Evolutionary conservation across 768 basidiomycete genomes (phyloP).

Genomic region (Suillus cothurnatus): DNA sequence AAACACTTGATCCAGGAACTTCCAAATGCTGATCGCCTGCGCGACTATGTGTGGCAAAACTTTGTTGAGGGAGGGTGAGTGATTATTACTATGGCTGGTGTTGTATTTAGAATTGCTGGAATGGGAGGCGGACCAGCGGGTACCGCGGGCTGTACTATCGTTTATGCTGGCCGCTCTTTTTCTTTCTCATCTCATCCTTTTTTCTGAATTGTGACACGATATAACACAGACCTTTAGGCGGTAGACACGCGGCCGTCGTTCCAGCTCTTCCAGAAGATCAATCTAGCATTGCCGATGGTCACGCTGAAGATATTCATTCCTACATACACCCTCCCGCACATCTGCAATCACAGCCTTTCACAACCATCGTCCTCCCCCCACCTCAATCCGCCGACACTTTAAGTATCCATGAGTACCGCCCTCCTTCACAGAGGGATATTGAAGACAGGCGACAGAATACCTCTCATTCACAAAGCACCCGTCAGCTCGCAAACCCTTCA

Average conservation of each 20-base stretch:
- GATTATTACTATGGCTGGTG: conserved; percentile 1
- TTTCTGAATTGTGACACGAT: conserved; percentile 36
- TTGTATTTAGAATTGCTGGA: conserved; percentile 3
- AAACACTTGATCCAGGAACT: conserved; percentile 90
- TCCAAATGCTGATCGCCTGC: conserved; percentile 66
- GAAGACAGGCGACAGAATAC: conserved; percentile 22
- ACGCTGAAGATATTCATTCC: conserved; percentile 24
- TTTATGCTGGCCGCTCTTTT: conserved; percentile 21
- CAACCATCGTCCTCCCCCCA: conserved; percentile 35
- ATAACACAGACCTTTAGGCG: conserved; percentile 65
- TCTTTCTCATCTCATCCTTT: conserved; percentile 28
- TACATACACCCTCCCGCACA: conserved; percentile 26
- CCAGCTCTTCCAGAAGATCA: conserved; percentile 80
- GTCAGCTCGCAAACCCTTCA: conserved; percentile 21
- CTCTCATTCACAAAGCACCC: conserved; percentile 16
- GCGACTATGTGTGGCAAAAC: conserved; percentile 86
- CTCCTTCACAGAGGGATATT: conserved; percentile 23
- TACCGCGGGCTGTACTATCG: not conserved
- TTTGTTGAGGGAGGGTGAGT: conserved; percentile 87
- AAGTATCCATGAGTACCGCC: conserved; percentile 36
- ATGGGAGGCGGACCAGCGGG: conserved; percentile 4
- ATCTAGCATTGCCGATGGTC: conserved; percentile 20
- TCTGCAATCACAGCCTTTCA: conserved; percentile 26
- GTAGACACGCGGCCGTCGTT: conserved; percentile 80
- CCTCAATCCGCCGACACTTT: conserved; percentile 29